These are phyloP conservation scores for Plenodomus lindquistii DNA, from an alignment of 2,329 filamentous ascomycete species.

Conservation along the genomic window DNA sequence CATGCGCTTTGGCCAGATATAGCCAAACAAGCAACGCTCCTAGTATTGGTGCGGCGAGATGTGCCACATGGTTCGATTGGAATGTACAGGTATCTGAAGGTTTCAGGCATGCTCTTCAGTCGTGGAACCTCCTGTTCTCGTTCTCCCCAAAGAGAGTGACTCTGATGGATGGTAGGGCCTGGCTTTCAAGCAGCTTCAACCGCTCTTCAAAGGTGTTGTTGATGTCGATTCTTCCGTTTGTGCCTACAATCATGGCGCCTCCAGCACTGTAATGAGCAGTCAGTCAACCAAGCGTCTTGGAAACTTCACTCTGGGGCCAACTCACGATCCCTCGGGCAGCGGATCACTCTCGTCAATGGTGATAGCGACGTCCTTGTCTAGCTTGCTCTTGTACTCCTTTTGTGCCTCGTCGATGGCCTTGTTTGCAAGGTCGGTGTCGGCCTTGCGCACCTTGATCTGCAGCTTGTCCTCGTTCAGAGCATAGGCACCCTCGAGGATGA, in stretches of 20 bases:
- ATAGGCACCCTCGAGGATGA: slow-evolving; percentile 90
- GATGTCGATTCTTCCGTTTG: slow-evolving; percentile 92
- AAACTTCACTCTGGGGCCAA: slow-evolving; percentile 3
- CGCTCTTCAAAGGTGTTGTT: slow-evolving; percentile 98
- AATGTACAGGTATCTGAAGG: too few species aligned
- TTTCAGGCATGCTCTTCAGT: slow-evolving; percentile 57
- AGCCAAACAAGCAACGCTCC: background rate
- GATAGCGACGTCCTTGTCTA: slow-evolving; percentile 69
- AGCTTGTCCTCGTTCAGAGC: slow-evolving; percentile 81
- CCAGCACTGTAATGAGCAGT: slow-evolving; percentile 66
- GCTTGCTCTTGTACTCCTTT: slow-evolving; percentile 81
- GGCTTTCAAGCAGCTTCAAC: slow-evolving; percentile 79
- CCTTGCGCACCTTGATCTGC: slow-evolving; percentile 74
- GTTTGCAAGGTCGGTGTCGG: slow-evolving; percentile 74
- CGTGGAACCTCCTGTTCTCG: slow-evolving; percentile 91
- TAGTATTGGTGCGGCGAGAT: background rate
- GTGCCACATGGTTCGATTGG: too few species aligned
- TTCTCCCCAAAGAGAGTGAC: slow-evolving; percentile 92
- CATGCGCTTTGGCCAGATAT: background rate
- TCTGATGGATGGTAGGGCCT: slow-evolving; percentile 81
- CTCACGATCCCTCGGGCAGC: slow-evolving; percentile 82
- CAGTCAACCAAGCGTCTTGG: slow-evolving; percentile 1
- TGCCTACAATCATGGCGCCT: slow-evolving; percentile 78
- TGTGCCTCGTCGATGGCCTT: slow-evolving; percentile 77
- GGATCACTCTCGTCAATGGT: slow-evolving; percentile 78